A percentile compares a stretch with the other conserved stretches of the same genome.
phyloP scores from a whole-genome alignment of 1,139 yeast genomes.

The Debaryomycetaceae sp. region DNA sequence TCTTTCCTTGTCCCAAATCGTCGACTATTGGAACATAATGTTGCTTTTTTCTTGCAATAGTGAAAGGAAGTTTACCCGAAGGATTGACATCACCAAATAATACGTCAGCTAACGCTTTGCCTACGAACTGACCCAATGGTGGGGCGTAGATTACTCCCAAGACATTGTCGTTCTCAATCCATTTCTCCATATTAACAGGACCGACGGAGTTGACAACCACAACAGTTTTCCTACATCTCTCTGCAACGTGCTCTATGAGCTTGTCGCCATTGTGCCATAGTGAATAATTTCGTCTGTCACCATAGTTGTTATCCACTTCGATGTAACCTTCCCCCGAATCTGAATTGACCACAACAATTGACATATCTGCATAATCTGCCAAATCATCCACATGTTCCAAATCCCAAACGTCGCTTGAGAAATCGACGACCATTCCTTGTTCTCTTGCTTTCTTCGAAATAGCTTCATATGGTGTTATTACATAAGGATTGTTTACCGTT shows the following conservation, averaged over 20 bases:
- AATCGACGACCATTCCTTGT: slow-evolving; percentile 43
- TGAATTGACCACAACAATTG: slow-evolving; percentile 50
- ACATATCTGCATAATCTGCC: slow-evolving; percentile 49
- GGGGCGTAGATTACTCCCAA: slow-evolving; percentile 55
- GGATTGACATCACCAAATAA: slow-evolving; percentile 59
- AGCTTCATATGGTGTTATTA: slow-evolving; percentile 54
- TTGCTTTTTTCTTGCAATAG: slow-evolving; percentile 53
- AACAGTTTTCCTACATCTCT: slow-evolving; percentile 49
- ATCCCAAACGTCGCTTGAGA: slow-evolving; percentile 41
- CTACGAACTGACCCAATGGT: slow-evolving; percentile 56
- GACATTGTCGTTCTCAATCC: slow-evolving; percentile 57
- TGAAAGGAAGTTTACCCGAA: slow-evolving; percentile 61
- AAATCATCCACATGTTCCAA: slow-evolving; percentile 39
- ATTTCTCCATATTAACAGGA: slow-evolving; percentile 55
- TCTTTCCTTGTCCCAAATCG: slow-evolving; percentile 32
- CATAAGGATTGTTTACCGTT: slow-evolving; percentile 49
- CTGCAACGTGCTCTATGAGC: slow-evolving; percentile 46
- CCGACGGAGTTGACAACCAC: slow-evolving; percentile 60
- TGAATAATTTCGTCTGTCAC: slow-evolving; percentile 55
- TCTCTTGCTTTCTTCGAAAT: slow-evolving; percentile 42
- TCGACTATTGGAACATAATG: slow-evolving; percentile 53
- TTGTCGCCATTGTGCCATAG: slow-evolving; percentile 63
- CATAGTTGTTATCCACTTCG: slow-evolving; percentile 55
- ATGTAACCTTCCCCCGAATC: slow-evolving; percentile 60
- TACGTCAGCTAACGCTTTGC: slow-evolving; percentile 39